A percentile compares a stretch with the other conserved stretches of the same genome.
Conservation (phyloP, 176 grass and related monocot genomes). For the Raddia distichophylla region DNA sequence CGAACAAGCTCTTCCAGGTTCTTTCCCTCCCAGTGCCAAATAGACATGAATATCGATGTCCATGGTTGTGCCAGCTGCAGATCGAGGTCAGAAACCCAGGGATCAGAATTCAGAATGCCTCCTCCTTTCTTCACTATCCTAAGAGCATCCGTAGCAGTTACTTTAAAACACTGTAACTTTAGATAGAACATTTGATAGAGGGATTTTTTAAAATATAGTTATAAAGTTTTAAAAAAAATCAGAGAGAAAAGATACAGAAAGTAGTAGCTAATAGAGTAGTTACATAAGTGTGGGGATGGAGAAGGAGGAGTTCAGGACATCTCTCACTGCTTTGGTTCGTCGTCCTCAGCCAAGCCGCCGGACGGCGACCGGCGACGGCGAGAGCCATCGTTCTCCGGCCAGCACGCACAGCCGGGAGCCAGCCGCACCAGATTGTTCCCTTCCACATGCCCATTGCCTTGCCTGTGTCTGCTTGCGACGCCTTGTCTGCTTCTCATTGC, state of each 20-base stretch:
- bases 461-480: no score
- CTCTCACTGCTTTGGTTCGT: conserved; percentile 13
- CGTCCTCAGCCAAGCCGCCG: not conserved
- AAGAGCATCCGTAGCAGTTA: no score
- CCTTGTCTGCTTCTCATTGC: no score
- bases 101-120: not conserved
- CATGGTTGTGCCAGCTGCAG: conserved; percentile 1
- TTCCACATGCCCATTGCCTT: not conserved
- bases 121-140: not conserved
- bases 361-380: not conserved
- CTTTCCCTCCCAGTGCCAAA: not conserved
- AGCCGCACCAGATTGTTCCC: not conserved
- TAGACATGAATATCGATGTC: not conserved
- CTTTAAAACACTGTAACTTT: no score
- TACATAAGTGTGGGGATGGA: no score
- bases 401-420: not conserved
- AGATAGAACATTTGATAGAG: no score
- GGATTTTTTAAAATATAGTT: no score
- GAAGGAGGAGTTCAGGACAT: not conserved
- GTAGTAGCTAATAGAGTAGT: no score
- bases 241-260: no score
- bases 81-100: not conserved
- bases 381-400: not conserved
- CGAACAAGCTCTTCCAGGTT: not conserved
- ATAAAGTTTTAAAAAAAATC: no score